Conservation (phyloP, 768 basidiomycete genomes). For the Mycena latifolia region DNA sequence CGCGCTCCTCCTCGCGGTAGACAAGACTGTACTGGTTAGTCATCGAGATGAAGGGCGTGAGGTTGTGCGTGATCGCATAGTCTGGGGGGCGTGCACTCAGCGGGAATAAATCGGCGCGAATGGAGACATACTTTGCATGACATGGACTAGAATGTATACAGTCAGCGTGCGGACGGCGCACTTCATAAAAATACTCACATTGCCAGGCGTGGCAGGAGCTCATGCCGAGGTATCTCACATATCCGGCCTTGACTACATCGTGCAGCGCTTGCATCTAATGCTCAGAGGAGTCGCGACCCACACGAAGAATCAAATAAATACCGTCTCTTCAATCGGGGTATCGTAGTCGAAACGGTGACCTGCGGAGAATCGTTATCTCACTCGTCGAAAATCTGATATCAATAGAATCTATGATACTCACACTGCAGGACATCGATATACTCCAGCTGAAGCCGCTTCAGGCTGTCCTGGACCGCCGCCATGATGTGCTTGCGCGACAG, state of each 20-base stretch:
- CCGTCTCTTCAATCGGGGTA: conserved; percentile 69
- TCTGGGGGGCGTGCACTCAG: conserved; percentile 45
- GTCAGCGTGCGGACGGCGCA: too few species aligned
- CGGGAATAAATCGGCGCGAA: not conserved
- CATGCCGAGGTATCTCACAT: conserved; percentile 73
- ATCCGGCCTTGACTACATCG: conserved; percentile 72
- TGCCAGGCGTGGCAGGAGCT: conserved; percentile 66
- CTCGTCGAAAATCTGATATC: too few species aligned
- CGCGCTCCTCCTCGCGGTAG: conserved; percentile 78
- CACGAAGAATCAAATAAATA: conserved; percentile 31
- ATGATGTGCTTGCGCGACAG: conserved; percentile 75
- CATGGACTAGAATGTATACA: conserved; percentile 66
- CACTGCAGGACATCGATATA: conserved; percentile 82
- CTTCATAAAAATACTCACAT: too few species aligned
- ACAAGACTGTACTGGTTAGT: conserved; percentile 73
- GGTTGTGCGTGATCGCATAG: conserved; percentile 68
- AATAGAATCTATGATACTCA: too few species aligned
- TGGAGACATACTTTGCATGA: conserved; percentile 60
- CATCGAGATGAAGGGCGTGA: conserved; percentile 76
- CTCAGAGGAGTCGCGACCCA: not conserved
- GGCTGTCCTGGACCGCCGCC: conserved; percentile 67
- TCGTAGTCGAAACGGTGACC: conserved; percentile 68
- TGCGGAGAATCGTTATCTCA: too few species aligned
- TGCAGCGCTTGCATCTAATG: conserved; percentile 74
- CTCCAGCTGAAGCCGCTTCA: conserved; percentile 78